These are phyloP conservation scores for Zychaea mexicana DNA, from an alignment of 371 early-diverging fungal species.

Conservation along the genomic window DNA sequence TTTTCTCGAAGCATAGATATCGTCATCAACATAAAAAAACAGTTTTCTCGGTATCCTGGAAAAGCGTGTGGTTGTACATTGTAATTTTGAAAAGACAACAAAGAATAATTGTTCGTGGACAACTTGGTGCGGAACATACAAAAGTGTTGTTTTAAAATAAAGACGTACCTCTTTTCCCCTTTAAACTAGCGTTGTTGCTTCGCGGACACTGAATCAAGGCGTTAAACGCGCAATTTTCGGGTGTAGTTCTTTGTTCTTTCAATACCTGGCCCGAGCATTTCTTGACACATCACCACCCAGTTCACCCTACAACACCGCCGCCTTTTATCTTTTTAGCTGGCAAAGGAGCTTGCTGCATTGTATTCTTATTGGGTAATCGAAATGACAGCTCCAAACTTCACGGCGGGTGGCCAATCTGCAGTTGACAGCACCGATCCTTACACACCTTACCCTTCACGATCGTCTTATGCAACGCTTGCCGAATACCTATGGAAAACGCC, in stretches of 20 bases:
- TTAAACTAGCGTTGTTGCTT: not conserved
- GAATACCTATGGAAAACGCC: constrained; percentile 46
- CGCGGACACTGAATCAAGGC: not conserved
- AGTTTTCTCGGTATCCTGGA: not conserved
- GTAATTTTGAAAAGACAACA: too few relatives aligned
- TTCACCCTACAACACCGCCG: not conserved
- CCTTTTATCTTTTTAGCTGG: not conserved
- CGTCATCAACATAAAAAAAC: not conserved
- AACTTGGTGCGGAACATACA: too few relatives aligned
- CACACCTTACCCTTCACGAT: constrained; percentile 4
- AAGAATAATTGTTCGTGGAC: too few relatives aligned
- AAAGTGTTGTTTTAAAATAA: too few relatives aligned
- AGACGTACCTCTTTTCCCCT: too few relatives aligned
- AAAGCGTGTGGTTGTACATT: too few relatives aligned
- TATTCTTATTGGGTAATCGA: not conserved
- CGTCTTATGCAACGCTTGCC: constrained; percentile 20
- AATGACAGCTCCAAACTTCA: not conserved
- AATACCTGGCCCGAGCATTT: not conserved
- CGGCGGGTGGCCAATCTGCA: not conserved
- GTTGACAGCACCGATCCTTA: not conserved
- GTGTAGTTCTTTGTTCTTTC: not conserved
- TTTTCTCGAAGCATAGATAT: not conserved
- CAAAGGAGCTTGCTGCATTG: not conserved
- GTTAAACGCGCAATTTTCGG: not conserved
- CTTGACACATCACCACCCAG: not conserved